Percentiles rank a stretch among this genome's conserved stretches.
phyloP scores from a whole-genome alignment of 768 basidiomycete species.

The Lentinula boryana region DNA sequence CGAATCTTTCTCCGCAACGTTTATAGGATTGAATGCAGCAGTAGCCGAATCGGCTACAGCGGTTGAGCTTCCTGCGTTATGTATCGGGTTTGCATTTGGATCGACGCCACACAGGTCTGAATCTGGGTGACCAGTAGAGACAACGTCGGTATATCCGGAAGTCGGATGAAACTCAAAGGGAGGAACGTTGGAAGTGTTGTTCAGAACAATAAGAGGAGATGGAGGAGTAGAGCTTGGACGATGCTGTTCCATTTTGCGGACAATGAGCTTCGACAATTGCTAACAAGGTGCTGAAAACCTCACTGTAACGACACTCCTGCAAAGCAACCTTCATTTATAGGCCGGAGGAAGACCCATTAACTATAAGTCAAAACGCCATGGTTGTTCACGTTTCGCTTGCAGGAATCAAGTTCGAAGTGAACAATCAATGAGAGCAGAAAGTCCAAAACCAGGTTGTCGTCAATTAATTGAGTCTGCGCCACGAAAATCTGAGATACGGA shows the following conservation, averaged over 20 bases:
- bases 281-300: not conserved
- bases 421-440: not conserved
- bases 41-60: not conserved
- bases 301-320: not conserved
- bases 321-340: not conserved
- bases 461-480: not conserved
- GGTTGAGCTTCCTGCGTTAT: not conserved
- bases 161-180: not conserved
- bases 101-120: not conserved
- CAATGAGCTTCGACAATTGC: not conserved
- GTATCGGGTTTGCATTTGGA: not conserved
- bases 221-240: not conserved
- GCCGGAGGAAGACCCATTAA: not conserved
- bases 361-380: not conserved
- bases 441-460: not conserved
- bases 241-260: not conserved
- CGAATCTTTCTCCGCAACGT: not conserved
- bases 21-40: not conserved
- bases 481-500: not conserved
- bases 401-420: not conserved
- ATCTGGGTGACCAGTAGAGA: not conserved
- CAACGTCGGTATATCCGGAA: not conserved
- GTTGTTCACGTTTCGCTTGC: conserved; percentile 2
- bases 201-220: not conserved
- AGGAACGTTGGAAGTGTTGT: not conserved